Percentiles rank a stretch among this genome's conserved stretches.
These are phyloP conservation scores for Acanthamoeba lenticulata DNA, from an alignment of 208 protist genomes.

Conservation along the genomic window DNA sequence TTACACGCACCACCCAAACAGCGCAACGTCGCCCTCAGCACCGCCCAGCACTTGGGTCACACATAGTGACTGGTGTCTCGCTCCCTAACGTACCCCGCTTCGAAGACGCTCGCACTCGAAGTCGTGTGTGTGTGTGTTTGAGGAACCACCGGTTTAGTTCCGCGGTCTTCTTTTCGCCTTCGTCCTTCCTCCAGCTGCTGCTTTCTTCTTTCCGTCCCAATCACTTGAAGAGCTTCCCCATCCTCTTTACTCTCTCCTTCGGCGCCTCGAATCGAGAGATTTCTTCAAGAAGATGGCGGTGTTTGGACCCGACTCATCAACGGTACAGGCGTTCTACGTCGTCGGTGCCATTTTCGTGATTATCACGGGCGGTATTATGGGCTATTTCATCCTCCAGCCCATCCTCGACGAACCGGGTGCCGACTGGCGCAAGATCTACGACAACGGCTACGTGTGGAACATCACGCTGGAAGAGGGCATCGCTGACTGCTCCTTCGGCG, in stretches of 20 bases:
- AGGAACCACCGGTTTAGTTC: background rate
- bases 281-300: background rate
- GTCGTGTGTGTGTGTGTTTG: background rate
- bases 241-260: too few species aligned
- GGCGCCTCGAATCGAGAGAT: too few species aligned
- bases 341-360: background rate
- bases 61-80: background rate
- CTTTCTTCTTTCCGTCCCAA: too few species aligned
- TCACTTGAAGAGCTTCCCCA: too few species aligned
- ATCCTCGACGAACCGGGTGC: background rate
- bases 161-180: background rate
- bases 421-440: background rate
- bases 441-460: conserved; percentile 22
- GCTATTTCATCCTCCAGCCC: conserved; percentile 7
- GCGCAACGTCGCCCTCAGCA: too few species aligned
- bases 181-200: too few species aligned
- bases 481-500: background rate
- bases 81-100: background rate
- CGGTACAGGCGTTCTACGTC: conserved; percentile 1
- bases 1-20: too few species aligned
- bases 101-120: background rate
- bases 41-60: background rate
- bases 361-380: background rate
- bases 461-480: background rate
- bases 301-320: background rate